Percentiles rank a stretch among this genome's conserved stretches.
Evolutionary conservation across 495 filamentous ascomycete species (phyloP).

Genomic region (Evernia prunastri): DNA sequence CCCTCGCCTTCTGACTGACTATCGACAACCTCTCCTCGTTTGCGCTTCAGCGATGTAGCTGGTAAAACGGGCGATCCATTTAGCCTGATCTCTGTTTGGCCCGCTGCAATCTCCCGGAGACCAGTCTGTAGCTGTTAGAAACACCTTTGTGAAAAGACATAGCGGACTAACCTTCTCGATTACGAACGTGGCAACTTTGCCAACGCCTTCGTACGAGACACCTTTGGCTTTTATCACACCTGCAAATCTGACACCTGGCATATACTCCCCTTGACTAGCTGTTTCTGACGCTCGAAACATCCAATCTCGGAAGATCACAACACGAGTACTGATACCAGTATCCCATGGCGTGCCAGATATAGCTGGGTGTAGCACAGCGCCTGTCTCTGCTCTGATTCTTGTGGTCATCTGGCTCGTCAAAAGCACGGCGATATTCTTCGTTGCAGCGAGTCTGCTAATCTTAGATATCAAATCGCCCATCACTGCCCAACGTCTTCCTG

Average conservation of each 20-base stretch:
- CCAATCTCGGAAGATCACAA: slow-evolving; percentile 69
- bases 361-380: slow-evolving; percentile 64
- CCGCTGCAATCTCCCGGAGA: slow-evolving; percentile 25
- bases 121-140: slow-evolving; percentile 30
- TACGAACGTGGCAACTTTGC: slow-evolving; percentile 36
- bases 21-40: slow-evolving; percentile 45
- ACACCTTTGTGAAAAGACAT: neutral
- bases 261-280: slow-evolving; percentile 16
- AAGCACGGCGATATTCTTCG: slow-evolving; percentile 59
- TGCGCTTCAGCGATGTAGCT: slow-evolving; percentile 36
- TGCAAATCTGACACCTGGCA: slow-evolving; percentile 32
- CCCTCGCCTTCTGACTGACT: slow-evolving; percentile 43
- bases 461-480: slow-evolving; percentile 49
- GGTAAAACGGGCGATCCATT: slow-evolving; percentile 1
- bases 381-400: slow-evolving; percentile 52
- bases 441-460: slow-evolving; percentile 62
- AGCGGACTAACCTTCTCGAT: slow-evolving; percentile 34
- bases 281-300: slow-evolving; percentile 18
- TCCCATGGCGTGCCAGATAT: slow-evolving; percentile 67
- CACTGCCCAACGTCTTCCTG: slow-evolving; percentile 56
- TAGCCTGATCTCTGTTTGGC: slow-evolving; percentile 7
- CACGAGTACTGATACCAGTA: slow-evolving; percentile 53
- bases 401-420: slow-evolving; percentile 67
- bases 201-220: slow-evolving; percentile 31
- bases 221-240: slow-evolving; percentile 43